Percentiles rank a stretch among this genome's conserved stretches.
Conservation (phyloP, 148 eudicot genomes). For the Arctostaphylos glauca region DNA sequence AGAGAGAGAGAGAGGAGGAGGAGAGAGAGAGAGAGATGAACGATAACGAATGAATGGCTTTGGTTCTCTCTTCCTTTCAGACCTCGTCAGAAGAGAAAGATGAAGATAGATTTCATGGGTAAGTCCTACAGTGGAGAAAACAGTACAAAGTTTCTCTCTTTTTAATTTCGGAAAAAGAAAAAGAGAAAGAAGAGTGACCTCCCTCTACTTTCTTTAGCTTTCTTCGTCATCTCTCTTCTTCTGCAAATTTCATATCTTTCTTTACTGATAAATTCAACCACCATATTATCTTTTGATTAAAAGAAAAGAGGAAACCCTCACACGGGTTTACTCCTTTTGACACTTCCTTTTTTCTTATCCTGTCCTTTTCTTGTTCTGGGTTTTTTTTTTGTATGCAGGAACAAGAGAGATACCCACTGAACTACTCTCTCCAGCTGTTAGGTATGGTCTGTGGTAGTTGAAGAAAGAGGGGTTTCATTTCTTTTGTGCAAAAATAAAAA, state of each 20-base stretch:
- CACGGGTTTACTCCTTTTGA: neutral
- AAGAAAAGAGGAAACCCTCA: neutral
- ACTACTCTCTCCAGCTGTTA: conserved; percentile 21
- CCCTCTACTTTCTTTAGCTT: neutral
- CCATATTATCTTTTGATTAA: neutral
- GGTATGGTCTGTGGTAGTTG: conserved; percentile 29
- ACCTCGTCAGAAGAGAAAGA: conserved; percentile 10
- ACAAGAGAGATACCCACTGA: conserved; percentile 12
- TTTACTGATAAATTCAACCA: neutral
- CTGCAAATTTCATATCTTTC: neutral
- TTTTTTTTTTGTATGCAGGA: conserved; percentile 31
- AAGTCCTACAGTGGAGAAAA: neutral
- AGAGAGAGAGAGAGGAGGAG: neutral
- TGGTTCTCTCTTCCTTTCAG: neutral
- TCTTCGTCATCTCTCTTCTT: neutral
- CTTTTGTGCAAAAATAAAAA: neutral
- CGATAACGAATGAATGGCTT: too few species aligned
- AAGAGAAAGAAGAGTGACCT: neutral
- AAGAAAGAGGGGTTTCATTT: neutral
- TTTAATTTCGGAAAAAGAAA: neutral
- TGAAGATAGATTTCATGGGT: conserved; percentile 1
- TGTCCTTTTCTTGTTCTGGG: neutral
- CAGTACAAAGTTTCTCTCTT: neutral
- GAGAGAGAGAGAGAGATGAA: conserved; percentile 1
- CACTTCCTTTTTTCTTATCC: neutral